phyloP scores from a whole-genome alignment of 768 basidiomycete species.

The Cystofilobasidium macerans region DNA sequence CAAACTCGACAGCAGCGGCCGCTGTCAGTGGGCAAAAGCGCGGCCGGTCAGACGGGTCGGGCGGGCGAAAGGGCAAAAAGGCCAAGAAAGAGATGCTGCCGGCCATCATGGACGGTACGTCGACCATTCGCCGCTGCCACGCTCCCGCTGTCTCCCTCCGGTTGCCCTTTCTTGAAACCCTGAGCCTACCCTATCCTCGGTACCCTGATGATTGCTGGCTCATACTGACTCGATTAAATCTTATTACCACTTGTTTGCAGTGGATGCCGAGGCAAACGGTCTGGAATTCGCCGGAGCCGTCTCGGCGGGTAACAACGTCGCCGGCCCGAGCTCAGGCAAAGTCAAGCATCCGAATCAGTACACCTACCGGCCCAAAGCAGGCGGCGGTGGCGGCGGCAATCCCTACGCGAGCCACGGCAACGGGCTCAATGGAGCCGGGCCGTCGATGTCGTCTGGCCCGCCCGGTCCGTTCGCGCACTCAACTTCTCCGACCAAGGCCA shows the following conservation, averaged over 20 bases:
- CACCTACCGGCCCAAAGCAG: constrained; percentile 41
- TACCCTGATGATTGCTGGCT: too few relatives aligned
- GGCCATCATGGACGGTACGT: not conserved
- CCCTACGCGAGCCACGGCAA: too few relatives aligned
- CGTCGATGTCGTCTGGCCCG: constrained; percentile 14
- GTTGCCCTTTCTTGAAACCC: not conserved
- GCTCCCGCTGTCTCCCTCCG: not conserved
- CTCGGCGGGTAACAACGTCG: too few relatives aligned
- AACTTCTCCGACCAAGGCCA: constrained; percentile 8
- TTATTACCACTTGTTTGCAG: too few relatives aligned
- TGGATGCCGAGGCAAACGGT: too few relatives aligned
- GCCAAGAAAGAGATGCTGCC: constrained; percentile 14
- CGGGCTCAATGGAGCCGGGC: constrained; percentile 27
- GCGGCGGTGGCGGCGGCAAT: constrained; percentile 14
- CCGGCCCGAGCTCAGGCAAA: too few relatives aligned
- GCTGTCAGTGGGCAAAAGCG: not conserved
- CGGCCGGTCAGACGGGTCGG: not conserved
- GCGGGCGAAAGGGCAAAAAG: constrained; percentile 18
- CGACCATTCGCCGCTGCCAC: too few relatives aligned
- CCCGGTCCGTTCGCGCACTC: not conserved
- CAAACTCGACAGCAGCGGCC: not conserved
- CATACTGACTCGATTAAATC: too few relatives aligned
- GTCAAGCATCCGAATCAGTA: constrained; percentile 46
- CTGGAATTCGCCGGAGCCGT: too few relatives aligned
- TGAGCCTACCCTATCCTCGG: too few relatives aligned